phyloP scores from a whole-genome alignment of 371 early-diverging fungal genomes.

The Thermomucor indicae-seudaticae region DNA sequence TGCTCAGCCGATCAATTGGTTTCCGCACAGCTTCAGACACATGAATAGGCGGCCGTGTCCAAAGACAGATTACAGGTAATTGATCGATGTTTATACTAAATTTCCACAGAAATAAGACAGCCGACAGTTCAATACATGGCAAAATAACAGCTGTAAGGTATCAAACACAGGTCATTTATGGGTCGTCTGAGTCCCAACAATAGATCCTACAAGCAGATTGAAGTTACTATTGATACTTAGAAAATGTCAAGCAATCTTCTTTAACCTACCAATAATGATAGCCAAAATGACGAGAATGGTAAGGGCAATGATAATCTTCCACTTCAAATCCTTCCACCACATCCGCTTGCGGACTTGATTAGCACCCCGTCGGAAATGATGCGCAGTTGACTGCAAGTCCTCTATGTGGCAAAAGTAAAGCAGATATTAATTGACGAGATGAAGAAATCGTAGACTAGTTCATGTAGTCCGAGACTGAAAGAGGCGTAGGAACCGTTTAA shows the following conservation, averaged over 20 bases:
- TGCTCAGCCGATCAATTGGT: no score
- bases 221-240: background rate
- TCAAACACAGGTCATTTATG: no score
- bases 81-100: no score
- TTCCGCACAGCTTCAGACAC: no score
- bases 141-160: no score
- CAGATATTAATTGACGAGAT: background rate
- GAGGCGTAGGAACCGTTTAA: background rate
- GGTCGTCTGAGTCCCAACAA: conserved; percentile 50
- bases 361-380: conserved; percentile 84
- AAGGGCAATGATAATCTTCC: conserved; percentile 80
- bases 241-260: background rate
- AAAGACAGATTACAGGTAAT: no score
- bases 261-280: conserved; percentile 62
- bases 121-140: no score
- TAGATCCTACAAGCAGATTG: conserved; percentile 17
- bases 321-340: conserved; percentile 97
- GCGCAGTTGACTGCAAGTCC: conserved; percentile 69
- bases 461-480: background rate
- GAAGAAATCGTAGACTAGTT: no score
- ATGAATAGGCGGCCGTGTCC: no score
- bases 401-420: conserved; percentile 31
- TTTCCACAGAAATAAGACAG: no score
- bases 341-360: conserved; percentile 71
- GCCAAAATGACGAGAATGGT: conserved; percentile 71